Evolutionary conservation across 164 flowering plant genomes (phyloP), one percentile per base, ranked within the genome.

Genomic region (Stephania yunnanensis): DNA sequence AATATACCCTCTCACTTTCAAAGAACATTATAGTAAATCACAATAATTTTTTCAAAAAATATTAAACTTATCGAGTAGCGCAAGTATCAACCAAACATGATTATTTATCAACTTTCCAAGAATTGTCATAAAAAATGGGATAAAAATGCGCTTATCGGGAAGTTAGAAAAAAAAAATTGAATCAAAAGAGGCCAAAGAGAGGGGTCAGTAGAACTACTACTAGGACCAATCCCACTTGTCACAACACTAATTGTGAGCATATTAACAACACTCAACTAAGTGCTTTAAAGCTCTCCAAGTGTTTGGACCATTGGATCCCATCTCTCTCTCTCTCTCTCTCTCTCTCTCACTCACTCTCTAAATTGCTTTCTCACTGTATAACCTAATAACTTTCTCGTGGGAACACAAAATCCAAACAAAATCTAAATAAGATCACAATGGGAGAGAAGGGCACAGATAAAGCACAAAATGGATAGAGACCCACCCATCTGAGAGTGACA

Each of bases 371-470:
- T 36, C 42, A 4, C 42, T 36, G 42, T 36, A 36, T 36, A 36
- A 36, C 1, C 42, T 36, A 36, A 36, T 36, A 64, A 53, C 19
- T 44, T 29, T 58, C 7, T 6, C 25, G 46, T 72, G 78, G 78
- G 46, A 75, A 72, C 73, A 69, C 76, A 61, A 50, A 75, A 75
- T 75, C 78, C 75, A 72, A 68, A 45, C 44, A 61, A 79, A 71
- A 75, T 67, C 73, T 68, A 68, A 75, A 71, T 71, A 46, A 69
- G 69, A 75, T 72, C 30, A 46, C 17, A 46, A 25, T 44, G 61
- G 75, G 19, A 73, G 30, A 8, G 44, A 72, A 71, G 13, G 46
- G 52, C 31, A 46, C 61, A 75, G 70, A 30, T 69, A 74, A 70
- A 71, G 50, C 17, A 67, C 71, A 36, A 30, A 48, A 46, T 72